Percentiles rank a stretch among this genome's conserved stretches.
These are phyloP conservation scores for Sungouiozyma intestinalis DNA, from an alignment of 805 yeast genomes.

Conservation along the genomic window DNA sequence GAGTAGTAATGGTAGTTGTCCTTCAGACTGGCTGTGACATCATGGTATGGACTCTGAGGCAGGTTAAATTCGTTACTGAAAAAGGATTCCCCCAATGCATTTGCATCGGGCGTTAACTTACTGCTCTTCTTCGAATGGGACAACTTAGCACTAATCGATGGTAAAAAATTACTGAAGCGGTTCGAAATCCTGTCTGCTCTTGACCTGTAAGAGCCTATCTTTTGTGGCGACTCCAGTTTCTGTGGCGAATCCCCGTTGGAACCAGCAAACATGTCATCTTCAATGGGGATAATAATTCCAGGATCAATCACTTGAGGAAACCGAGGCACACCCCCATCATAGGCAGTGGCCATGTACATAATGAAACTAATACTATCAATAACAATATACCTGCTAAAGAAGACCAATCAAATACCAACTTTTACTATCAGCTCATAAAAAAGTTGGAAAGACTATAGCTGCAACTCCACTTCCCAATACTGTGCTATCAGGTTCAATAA, in stretches of 20 bases:
- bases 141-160: slow-evolving; percentile 28
- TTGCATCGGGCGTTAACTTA: neutral
- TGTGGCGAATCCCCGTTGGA: neutral
- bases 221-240: slow-evolving; percentile 12
- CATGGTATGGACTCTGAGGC: no score
- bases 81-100: neutral
- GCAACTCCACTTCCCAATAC: no score
- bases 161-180: slow-evolving; percentile 26
- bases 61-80: no score
- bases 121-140: slow-evolving; percentile 12
- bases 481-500: no score
- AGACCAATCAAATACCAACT: no score
- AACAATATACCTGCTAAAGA: no score
- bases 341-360: neutral
- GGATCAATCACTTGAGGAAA: slow-evolving; percentile 23
- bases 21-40: neutral
- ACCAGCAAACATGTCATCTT: slow-evolving; percentile 15
- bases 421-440: no score
- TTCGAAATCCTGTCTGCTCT: slow-evolving; percentile 27
- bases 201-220: slow-evolving; percentile 27
- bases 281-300: slow-evolving; percentile 24
- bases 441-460: no score
- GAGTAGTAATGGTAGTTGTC: neutral
- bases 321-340: neutral
- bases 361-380: no score